phyloP scores from a whole-genome alignment of 2,329 filamentous ascomycete genomes.

The Colletotrichum gloeosporioides region DNA sequence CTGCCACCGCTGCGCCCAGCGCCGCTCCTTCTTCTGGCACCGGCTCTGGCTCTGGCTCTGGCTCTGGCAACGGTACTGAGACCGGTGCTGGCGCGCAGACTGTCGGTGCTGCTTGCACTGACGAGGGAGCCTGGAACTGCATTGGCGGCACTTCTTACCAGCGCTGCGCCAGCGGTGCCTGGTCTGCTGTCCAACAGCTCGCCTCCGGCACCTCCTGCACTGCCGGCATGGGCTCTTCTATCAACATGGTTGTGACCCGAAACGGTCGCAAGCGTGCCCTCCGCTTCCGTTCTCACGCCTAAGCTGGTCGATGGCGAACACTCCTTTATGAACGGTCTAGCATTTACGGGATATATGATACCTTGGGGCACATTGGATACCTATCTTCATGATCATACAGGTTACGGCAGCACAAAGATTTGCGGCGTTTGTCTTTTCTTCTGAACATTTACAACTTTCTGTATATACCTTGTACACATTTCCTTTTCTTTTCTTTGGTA shows the following conservation, averaged over 20 bases:
- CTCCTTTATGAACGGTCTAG: slow-evolving; percentile 4
- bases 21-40: neutral
- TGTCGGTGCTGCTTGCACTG: slow-evolving; percentile 49
- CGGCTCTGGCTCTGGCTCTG: slow-evolving; percentile 23
- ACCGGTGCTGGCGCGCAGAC: slow-evolving; percentile 36
- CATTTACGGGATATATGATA: slow-evolving; percentile 21
- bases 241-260: slow-evolving; percentile 39
- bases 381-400: neutral
- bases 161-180: slow-evolving; percentile 57
- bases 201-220: slow-evolving; percentile 52
- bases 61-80: slow-evolving; percentile 2
- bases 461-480: slow-evolving; percentile 17
- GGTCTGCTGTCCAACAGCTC: slow-evolving; percentile 48
- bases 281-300: slow-evolving; percentile 21
- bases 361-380: neutral
- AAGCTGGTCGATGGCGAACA: slow-evolving; percentile 17
- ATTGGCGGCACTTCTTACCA: slow-evolving; percentile 56
- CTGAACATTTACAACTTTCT: slow-evolving; percentile 9
- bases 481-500: neutral
- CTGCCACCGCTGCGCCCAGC: slow-evolving; percentile 5
- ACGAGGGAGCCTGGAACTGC: slow-evolving; percentile 61
- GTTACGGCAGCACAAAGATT: neutral
- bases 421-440: slow-evolving; percentile 1
- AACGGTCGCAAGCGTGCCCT: slow-evolving; percentile 31
- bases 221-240: slow-evolving; percentile 41